Evolutionary conservation across 1,284 basidiomycete species (phyloP).

Genomic region (Golubevia pallescens): DNA sequence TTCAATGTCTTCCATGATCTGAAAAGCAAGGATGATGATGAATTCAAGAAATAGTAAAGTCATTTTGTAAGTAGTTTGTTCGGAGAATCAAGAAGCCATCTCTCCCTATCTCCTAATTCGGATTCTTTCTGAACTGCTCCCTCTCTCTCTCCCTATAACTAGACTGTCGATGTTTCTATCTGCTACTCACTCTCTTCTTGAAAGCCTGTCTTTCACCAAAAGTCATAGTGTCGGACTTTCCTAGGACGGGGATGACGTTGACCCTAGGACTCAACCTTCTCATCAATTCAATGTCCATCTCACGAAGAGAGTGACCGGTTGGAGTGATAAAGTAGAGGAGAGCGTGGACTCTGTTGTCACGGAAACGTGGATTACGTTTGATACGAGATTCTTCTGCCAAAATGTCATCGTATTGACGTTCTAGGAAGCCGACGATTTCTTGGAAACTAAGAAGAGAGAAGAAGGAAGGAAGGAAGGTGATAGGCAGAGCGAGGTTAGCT

Average conservation of each 20-base stretch:
- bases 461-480: slow-evolving; percentile 66
- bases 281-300: slow-evolving; percentile 87
- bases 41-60: neutral
- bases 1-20: slow-evolving; percentile 99
- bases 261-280: slow-evolving; percentile 66
- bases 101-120: no score
- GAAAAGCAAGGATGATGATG: slow-evolving; percentile 3
- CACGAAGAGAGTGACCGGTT: slow-evolving; percentile 83
- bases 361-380: slow-evolving; percentile 99
- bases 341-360: slow-evolving; percentile 88
- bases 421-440: slow-evolving; percentile 95
- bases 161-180: neutral
- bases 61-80: no score
- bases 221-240: slow-evolving; percentile 94
- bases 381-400: slow-evolving; percentile 98
- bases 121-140: no score
- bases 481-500: slow-evolving; percentile 71
- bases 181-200: slow-evolving; percentile 83
- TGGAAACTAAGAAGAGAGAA: slow-evolving; percentile 37
- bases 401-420: slow-evolving; percentile 99
- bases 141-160: no score
- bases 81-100: no score
- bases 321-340: slow-evolving; percentile 98
- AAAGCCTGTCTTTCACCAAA: slow-evolving; percentile 71
- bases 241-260: slow-evolving; percentile 98